phyloP scores from a whole-genome alignment of 179 eudicot species.

The Silene coronaria region DNA sequence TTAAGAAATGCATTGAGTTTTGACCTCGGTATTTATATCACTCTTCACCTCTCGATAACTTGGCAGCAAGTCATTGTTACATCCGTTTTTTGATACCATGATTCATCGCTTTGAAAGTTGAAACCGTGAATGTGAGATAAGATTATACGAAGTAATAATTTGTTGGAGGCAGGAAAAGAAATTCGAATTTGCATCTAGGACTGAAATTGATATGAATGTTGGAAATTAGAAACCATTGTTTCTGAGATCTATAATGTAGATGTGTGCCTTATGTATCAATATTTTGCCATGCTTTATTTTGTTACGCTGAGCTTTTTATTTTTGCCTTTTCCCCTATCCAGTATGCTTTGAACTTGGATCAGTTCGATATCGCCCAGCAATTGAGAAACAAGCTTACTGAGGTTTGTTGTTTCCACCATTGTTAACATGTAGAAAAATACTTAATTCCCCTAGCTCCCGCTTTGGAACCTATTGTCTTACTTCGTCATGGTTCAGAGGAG shows the following conservation, averaged over 20 bases:
- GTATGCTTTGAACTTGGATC: conserved; percentile 92
- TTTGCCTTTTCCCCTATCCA: conserved; percentile 29
- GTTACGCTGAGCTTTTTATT: neutral
- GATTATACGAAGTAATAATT: too few species aligned
- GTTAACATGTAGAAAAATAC: neutral
- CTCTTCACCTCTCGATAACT: neutral
- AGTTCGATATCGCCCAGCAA: conserved; percentile 81
- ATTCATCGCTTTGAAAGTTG: too few species aligned
- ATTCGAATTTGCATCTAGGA: neutral
- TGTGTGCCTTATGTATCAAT: neutral
- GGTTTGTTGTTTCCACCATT: conserved; percentile 39
- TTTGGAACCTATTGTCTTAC: neutral
- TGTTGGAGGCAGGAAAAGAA: neutral
- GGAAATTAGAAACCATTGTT: neutral
- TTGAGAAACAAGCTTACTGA: conserved; percentile 83
- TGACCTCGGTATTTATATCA: neutral
- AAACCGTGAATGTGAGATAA: too few species aligned
- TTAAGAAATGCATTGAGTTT: neutral
- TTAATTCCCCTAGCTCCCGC: neutral
- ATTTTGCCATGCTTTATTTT: neutral
- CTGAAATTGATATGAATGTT: conserved; percentile 10
- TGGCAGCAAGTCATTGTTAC: too few species aligned
- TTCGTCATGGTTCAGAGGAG: neutral
- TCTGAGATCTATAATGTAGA: neutral
- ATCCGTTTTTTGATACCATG: too few species aligned